A percentile compares a stretch with the other conserved stretches of the same genome.
These are phyloP conservation scores for Filosporella fistucella DNA, from an alignment of 495 filamentous ascomycete genomes.

Conservation along the genomic window DNA sequence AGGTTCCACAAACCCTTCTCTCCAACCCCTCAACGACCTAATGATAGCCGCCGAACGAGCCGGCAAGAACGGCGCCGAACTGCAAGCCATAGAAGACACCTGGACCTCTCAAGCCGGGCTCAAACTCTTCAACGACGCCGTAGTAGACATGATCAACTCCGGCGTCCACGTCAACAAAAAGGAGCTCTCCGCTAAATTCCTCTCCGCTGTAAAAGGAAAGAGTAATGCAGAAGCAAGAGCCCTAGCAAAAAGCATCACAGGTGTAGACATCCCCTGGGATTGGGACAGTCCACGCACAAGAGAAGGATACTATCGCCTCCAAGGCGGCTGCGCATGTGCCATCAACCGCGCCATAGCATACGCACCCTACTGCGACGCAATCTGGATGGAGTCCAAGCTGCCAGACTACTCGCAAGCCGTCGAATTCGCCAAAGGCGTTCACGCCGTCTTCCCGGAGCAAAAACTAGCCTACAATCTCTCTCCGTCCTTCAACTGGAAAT, in stretches of 20 bases:
- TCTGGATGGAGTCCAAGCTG: constrained; percentile 99
- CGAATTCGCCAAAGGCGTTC: constrained; percentile 92
- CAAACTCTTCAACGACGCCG: constrained; percentile 88
- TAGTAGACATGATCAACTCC: constrained; percentile 73
- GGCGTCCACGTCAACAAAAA: constrained; percentile 59
- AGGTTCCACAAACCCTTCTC: constrained; percentile 77
- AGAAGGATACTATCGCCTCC: constrained; percentile 90
- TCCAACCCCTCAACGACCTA: constrained; percentile 83
- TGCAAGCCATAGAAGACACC: constrained; percentile 89
- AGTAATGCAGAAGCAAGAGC: constrained; percentile 75
- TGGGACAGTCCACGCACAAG: constrained; percentile 89
- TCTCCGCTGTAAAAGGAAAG: constrained; percentile 68
- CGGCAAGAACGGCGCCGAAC: constrained; percentile 74
- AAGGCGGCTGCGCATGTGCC: constrained; percentile 87
- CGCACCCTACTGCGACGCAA: constrained; percentile 88
- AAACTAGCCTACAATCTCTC: constrained; percentile 95
- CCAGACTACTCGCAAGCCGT: constrained; percentile 90
- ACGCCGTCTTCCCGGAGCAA: constrained; percentile 91
- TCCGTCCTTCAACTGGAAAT: constrained; percentile 99
- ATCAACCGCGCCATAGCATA: constrained; percentile 90
- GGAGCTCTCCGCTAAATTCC: constrained; percentile 60
- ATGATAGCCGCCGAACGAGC: constrained; percentile 81
- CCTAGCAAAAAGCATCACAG: constrained; percentile 77
- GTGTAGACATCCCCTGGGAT: constrained; percentile 82
- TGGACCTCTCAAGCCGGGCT: constrained; percentile 82